Evolutionary conservation across 2,329 filamentous ascomycete genomes (phyloP).

Genomic region (Rhinocladiella similis): DNA sequence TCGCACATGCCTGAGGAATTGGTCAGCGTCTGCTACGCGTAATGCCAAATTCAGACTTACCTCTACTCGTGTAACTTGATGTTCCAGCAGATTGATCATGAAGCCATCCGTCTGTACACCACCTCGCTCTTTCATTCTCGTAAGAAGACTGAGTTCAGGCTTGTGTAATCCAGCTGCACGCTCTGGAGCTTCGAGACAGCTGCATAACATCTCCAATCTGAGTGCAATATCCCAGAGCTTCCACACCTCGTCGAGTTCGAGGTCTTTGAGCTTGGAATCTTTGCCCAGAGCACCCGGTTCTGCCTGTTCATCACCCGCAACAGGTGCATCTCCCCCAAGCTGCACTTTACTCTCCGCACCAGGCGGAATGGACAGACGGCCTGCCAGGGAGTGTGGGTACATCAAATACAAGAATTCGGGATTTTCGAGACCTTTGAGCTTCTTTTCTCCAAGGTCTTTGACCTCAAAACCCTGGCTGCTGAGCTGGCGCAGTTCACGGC

Average conservation of each 20-base stretch:
- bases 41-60: conserved; percentile 53
- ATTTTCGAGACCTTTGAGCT: conserved; percentile 95
- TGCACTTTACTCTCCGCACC: conserved; percentile 29
- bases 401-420: conserved; percentile 94
- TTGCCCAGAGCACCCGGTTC: conserved; percentile 63
- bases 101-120: conserved; percentile 88
- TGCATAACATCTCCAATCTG: conserved; percentile 90
- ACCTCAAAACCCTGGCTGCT: conserved; percentile 94
- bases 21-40: conserved; percentile 28
- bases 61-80: conserved; percentile 95
- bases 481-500: conserved; percentile 81
- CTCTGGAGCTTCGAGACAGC: conserved; percentile 70
- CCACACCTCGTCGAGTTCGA: conserved; percentile 86
- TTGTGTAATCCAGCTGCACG: conserved; percentile 63
- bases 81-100: conserved; percentile 85
- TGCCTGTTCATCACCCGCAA: conserved; percentile 20
- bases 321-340: conserved; percentile 41
- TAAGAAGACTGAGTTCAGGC: conserved; percentile 80
- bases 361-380: conserved; percentile 54
- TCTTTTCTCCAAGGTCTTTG: conserved; percentile 92
- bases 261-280: conserved; percentile 64
- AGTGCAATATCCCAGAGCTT: conserved; percentile 85
- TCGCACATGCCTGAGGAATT: conserved; percentile 70
- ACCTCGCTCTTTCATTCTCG: conserved; percentile 68
- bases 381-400: conserved; percentile 84